Evolutionary conservation across 805 yeast genomes (phyloP).

Genomic region (Pichia rugopelliculosa): DNA sequence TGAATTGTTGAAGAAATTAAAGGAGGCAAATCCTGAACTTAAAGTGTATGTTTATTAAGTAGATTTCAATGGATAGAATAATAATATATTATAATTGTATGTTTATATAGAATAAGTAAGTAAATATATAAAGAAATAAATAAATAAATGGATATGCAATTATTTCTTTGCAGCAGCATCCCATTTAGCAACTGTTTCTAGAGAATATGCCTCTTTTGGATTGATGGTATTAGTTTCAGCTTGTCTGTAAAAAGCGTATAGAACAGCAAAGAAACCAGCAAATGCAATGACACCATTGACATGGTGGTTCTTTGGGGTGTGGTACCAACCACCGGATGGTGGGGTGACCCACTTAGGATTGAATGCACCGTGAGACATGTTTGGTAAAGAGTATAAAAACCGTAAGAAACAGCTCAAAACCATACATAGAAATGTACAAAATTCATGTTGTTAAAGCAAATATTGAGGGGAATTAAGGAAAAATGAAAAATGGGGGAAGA

Average conservation of each 20-base stretch:
- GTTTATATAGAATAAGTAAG: constrained; percentile 1
- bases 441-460: too few species aligned
- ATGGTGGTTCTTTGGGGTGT: constrained; percentile 44
- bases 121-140: constrained; percentile 7
- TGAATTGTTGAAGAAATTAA: constrained; percentile 33
- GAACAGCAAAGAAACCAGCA: constrained; percentile 31
- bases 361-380: constrained; percentile 19
- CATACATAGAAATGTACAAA: not conserved
- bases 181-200: constrained; percentile 38
- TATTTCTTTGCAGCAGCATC: constrained; percentile 32
- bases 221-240: constrained; percentile 33
- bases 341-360: constrained; percentile 31
- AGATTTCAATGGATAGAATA: not conserved
- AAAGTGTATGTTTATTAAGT: constrained; percentile 45
- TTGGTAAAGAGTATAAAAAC: too few species aligned
- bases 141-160: not conserved
- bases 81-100: not conserved
- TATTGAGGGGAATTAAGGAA: too few species aligned
- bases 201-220: constrained; percentile 30
- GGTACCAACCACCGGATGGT: constrained; percentile 53
- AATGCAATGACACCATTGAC: constrained; percentile 36
- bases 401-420: too few species aligned
- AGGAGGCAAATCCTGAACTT: constrained; percentile 31
- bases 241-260: constrained; percentile 28
- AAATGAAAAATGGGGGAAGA: too few species aligned